Conservation (phyloP, 2,329 filamentous ascomycete species). For the Phaeosphaeriaceae sp. region DNA sequence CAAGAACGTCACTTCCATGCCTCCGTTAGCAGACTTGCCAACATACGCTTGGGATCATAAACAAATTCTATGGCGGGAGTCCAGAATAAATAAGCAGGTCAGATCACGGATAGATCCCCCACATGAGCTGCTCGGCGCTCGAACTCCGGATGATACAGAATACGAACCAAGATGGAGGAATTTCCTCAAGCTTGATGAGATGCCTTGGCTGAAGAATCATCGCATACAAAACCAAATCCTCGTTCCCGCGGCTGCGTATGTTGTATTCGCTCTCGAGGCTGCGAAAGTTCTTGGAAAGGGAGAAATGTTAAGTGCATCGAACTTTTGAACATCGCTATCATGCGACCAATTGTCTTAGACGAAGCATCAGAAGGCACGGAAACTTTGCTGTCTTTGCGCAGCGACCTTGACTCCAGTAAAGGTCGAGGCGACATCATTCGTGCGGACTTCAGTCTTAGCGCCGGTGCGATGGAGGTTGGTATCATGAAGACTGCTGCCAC, state of each 20-base stretch:
- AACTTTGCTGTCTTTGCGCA: not conserved
- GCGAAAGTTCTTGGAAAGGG: not conserved
- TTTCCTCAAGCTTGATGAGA: conserved; percentile 10
- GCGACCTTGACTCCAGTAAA: not conserved
- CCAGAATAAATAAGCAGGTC: conserved; percentile 2
- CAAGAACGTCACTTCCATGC: not conserved
- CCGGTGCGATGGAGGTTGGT: no score
- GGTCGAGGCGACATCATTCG: no score
- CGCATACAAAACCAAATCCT: conserved; percentile 41
- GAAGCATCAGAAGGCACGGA: not conserved
- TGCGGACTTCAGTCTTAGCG: not conserved
- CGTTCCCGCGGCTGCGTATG: conserved; percentile 55
- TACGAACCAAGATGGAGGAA: conserved; percentile 16
- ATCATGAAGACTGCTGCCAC: no score
- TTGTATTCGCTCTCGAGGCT: conserved; percentile 48
- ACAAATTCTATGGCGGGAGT: conserved; percentile 29
- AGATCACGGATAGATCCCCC: conserved; percentile 7
- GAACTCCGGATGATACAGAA: conserved; percentile 1
- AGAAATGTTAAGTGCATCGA: not conserved
- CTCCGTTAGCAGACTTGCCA: not conserved
- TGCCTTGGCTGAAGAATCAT: conserved; percentile 27
- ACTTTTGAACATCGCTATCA: not conserved
- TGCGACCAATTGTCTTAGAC: not conserved
- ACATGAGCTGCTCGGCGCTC: conserved; percentile 15
- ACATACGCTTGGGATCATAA: conserved; percentile 29